Base-by-base conservation (phyloP, 1,139 yeast genomes). In the Hansenula lynferdii region DNA sequence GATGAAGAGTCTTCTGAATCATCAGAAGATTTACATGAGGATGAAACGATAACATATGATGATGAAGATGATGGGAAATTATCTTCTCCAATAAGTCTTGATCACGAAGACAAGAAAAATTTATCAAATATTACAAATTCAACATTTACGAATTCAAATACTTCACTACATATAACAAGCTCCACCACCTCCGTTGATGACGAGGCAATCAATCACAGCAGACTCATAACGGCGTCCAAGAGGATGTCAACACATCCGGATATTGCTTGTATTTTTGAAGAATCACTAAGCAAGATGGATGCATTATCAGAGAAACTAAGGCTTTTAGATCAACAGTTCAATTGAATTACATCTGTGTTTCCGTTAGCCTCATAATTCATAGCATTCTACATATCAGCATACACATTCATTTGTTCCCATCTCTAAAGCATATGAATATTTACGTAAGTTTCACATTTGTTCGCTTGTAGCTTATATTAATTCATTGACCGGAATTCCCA, bases 241-340 rank as follows among this genome's bases (percentile, higher is more conserved):
- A 14, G 28, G 15, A 8, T 16, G 19, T 17, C 30, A 18, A 17
- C 27, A 20, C 76, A 72, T 47, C 73, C 75, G 3, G 57, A 61
- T n/a, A 65, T 72, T 6, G 64, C 64, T 21, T 63, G 62, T 26
- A 60, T 75, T 44, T 77, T 75, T 56, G 60, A 67, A 47, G 78
- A 79, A 2, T 60, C 77, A 8, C 60, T 76, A 37, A 60, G 60
- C 14, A 70, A 67, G 48, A 66, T 77, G 48, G 76, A 75, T 42
- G 64, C 61, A 37, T 57, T 77, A 34, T 49, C 44, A 16, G 44
- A 47, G 26, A 42, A 38, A 35, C 26, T 51, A 17, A 43, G 39
- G 28, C 23, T 36, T 20, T 38, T 53, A 15, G 41, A 43, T 28
- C 42, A 42, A 16, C 37, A 39, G 14, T 31, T 31, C 8, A 31